phyloP scores from a whole-genome alignment of 305 asterid species.

The Solanum aculeatissimum region DNA sequence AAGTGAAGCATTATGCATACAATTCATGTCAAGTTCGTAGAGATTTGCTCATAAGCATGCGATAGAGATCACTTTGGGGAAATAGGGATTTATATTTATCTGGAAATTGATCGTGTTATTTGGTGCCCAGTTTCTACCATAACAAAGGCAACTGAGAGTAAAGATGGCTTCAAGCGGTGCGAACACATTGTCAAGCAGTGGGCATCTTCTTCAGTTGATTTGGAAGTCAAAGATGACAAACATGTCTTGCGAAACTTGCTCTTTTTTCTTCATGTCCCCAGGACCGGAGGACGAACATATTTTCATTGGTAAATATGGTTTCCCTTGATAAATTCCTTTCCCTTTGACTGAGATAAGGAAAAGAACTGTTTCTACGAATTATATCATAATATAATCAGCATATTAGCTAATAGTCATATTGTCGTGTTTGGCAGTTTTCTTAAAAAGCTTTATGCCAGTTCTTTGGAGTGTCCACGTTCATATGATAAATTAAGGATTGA shows the following conservation, averaged over 20 bases:
- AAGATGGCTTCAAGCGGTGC: conserved; percentile 46
- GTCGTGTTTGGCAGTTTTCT: conserved; percentile 46
- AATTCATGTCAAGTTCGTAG: not conserved
- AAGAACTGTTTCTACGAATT: not conserved
- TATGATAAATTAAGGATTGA: conserved; percentile 85
- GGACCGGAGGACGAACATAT: conserved; percentile 96
- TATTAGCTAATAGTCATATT: conserved; percentile 2
- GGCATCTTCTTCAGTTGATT: conserved; percentile 64
- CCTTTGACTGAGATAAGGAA: not conserved
- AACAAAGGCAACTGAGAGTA: conserved; percentile 23
- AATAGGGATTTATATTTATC: not conserved
- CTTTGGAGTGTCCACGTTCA: conserved; percentile 85
- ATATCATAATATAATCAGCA: not conserved
- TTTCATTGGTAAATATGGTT: conserved; percentile 55
- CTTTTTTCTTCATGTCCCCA: conserved; percentile 91
- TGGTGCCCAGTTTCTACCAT: conserved; percentile 31
- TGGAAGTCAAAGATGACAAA: conserved; percentile 46
- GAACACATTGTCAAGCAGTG: conserved; percentile 62
- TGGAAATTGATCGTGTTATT: not conserved
- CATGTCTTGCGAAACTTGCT: conserved; percentile 70
- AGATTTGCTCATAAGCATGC: not conserved
- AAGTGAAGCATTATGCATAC: not conserved
- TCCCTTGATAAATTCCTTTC: not conserved
- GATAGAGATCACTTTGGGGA: not conserved
- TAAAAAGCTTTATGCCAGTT: conserved; percentile 60